Percentiles rank a stretch among this genome's conserved stretches.
phyloP scores from a whole-genome alignment of 352 stramenopile genomes.

The Phytophthora fragariaefolia region DNA sequence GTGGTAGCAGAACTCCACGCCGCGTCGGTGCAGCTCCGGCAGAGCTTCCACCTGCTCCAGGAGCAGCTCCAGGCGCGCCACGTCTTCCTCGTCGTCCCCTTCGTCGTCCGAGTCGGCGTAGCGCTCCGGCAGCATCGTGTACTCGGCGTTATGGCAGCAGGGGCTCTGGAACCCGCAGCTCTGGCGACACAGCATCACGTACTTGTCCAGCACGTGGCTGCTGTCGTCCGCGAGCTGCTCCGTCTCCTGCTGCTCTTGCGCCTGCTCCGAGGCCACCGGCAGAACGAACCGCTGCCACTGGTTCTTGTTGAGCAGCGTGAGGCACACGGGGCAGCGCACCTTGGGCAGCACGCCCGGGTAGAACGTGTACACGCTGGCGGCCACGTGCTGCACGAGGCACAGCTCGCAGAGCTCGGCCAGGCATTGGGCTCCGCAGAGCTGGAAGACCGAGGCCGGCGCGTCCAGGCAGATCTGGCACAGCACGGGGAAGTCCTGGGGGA shows the following conservation, averaged over 20 bases:
- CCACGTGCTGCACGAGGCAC: slow-evolving; percentile 62
- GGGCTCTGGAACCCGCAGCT: slow-evolving; percentile 69
- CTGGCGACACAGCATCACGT: slow-evolving; percentile 59
- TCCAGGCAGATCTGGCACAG: slow-evolving; percentile 76
- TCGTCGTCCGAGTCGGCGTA: slow-evolving; percentile 14
- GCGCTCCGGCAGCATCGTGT: slow-evolving; percentile 52
- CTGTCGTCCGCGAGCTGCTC: slow-evolving; percentile 33
- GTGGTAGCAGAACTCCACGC: slow-evolving; percentile 53
- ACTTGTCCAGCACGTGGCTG: slow-evolving; percentile 63
- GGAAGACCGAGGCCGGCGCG: slow-evolving; percentile 44
- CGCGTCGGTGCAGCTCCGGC: slow-evolving; percentile 27
- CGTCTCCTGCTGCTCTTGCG: slow-evolving; percentile 5
- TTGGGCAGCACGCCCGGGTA: slow-evolving; percentile 70
- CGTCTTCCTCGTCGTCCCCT: not conserved
- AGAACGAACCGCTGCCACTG: slow-evolving; percentile 53
- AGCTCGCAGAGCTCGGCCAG: slow-evolving; percentile 47
- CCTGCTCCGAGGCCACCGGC: slow-evolving; percentile 15
- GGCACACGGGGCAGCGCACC: slow-evolving; percentile 68
- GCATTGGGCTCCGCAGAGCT: slow-evolving; percentile 48
- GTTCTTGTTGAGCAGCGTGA: slow-evolving; percentile 57
- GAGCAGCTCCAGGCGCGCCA: slow-evolving; percentile 19
- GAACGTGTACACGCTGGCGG: slow-evolving; percentile 60
- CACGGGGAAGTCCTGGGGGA: slow-evolving; percentile 32
- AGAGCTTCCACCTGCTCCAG: slow-evolving; percentile 29
- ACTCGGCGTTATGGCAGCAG: slow-evolving; percentile 64